These are phyloP conservation scores for Actinomortierella wolfii DNA, from an alignment of 371 early-diverging fungal species.

Conservation along the genomic window DNA sequence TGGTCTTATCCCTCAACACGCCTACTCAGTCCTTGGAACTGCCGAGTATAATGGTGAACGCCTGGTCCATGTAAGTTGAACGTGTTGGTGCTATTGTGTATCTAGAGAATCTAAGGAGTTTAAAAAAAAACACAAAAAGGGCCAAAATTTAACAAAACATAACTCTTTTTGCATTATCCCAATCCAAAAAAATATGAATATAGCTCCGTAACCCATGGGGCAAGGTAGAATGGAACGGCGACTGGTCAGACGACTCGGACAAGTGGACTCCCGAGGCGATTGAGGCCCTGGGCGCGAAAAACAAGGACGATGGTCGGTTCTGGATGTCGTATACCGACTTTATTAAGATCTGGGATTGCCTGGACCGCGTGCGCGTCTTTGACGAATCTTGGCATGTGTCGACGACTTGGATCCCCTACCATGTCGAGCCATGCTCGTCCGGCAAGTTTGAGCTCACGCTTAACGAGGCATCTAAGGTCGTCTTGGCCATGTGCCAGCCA, in stretches of 20 bases:
- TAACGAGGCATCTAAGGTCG: constrained; percentile 12
- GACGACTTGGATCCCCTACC: constrained; percentile 45
- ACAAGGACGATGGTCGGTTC: constrained; percentile 50
- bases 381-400: constrained; percentile 40
- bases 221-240: constrained; percentile 47
- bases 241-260: constrained; percentile 50
- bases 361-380: constrained; percentile 48
- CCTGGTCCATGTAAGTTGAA: constrained; percentile 37
- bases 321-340: constrained; percentile 55
- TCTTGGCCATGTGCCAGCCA: constrained; percentile 39
- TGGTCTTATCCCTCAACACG: constrained; percentile 46
- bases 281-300: constrained; percentile 30
- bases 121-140: constrained; percentile 8
- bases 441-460: constrained; percentile 32
- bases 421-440: constrained; percentile 40
- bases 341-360: constrained; percentile 37
- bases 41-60: constrained; percentile 45
- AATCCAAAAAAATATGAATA: too few species aligned
- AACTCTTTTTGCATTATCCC: too few species aligned
- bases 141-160: too few species aligned
- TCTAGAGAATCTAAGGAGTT: background rate
- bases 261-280: constrained; percentile 49
- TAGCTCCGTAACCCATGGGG: constrained; percentile 59
- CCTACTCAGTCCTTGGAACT: constrained; percentile 46
- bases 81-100: background rate